A percentile compares a stretch with the other conserved stretches of the same genome.
phyloP scores from a whole-genome alignment of 2,329 filamentous ascomycete genomes.

The Microcyclosporella mali region DNA sequence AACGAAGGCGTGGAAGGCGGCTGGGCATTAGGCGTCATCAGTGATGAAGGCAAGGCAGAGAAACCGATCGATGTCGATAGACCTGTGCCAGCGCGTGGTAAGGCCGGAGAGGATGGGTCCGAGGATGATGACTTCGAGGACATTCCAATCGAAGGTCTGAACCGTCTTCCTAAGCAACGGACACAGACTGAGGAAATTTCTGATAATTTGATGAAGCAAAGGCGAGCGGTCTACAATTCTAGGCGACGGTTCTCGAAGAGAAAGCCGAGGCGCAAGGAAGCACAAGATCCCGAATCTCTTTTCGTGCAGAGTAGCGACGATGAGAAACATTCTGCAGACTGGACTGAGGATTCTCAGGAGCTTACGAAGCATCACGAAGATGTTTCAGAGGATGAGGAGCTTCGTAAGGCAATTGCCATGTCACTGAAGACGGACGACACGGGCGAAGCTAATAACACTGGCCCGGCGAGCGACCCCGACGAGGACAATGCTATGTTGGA shows the following conservation, averaged over 20 bases:
- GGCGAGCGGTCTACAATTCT: slow-evolving; percentile 44
- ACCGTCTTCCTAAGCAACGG: slow-evolving; percentile 65
- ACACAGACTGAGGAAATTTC: slow-evolving; percentile 21
- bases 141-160: slow-evolving; percentile 83
- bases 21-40: slow-evolving; percentile 92
- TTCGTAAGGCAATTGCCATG: slow-evolving; percentile 75
- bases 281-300: slow-evolving; percentile 45
- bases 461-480: slow-evolving; percentile 9
- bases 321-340: slow-evolving; percentile 35
- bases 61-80: slow-evolving; percentile 90
- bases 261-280: slow-evolving; percentile 15
- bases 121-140: slow-evolving; percentile 80
- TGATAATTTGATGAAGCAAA: slow-evolving; percentile 37
- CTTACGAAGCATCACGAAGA: slow-evolving; percentile 51
- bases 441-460: slow-evolving; percentile 22
- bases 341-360: slow-evolving; percentile 41
- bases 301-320: slow-evolving; percentile 47
- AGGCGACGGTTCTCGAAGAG: slow-evolving; percentile 27
- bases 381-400: slow-evolving; percentile 58
- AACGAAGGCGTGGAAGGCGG: slow-evolving; percentile 93
- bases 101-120: slow-evolving; percentile 49
- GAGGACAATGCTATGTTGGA: slow-evolving; percentile 39
- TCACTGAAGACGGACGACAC: slow-evolving; percentile 60
- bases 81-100: slow-evolving; percentile 44
- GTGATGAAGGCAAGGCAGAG: slow-evolving; percentile 70